Evolutionary conservation across 169 alveolate genomes (phyloP).

Genomic region (Plasmodium chabaudi): DNA sequence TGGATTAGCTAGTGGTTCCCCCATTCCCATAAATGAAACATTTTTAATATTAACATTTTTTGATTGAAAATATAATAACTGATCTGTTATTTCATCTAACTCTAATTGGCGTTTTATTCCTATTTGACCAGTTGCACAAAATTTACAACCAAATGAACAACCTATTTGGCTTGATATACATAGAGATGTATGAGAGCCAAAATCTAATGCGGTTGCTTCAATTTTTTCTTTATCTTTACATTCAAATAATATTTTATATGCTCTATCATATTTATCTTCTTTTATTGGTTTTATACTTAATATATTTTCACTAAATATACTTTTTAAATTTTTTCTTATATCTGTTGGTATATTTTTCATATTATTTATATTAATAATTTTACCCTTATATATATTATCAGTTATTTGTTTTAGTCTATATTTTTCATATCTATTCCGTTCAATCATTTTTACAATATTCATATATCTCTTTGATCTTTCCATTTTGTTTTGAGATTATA

Average conservation of each 20-base stretch:
- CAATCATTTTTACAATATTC: constrained; percentile 30
- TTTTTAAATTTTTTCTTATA: constrained; percentile 79
- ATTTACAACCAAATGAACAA: constrained; percentile 88
- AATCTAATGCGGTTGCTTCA: constrained; percentile 88
- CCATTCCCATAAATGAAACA: constrained; percentile 93
- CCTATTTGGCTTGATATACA: constrained; percentile 91
- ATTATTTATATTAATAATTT: constrained; percentile 68
- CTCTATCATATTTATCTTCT: constrained; percentile 83
- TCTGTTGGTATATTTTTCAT: constrained; percentile 84
- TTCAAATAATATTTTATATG: constrained; percentile 86
- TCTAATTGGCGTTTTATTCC: constrained; percentile 89
- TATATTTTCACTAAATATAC: constrained; percentile 75
- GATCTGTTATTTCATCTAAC: constrained; percentile 91
- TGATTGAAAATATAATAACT: constrained; percentile 86
- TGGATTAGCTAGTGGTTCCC: constrained; percentile 92
- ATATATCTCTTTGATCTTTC: constrained; percentile 56
- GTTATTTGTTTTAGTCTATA: constrained; percentile 82
- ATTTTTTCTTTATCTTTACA: constrained; percentile 86
- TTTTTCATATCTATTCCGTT: constrained; percentile 50
- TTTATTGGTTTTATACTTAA: constrained; percentile 80
- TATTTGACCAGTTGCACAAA: constrained; percentile 91
- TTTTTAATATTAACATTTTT: constrained; percentile 84
- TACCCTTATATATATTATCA: constrained; percentile 81
- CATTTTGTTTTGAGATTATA: constrained; percentile 2
- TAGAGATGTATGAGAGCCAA: constrained; percentile 87